Conservation (phyloP, 1,284 basidiomycete genomes). For the Puccinia hordei region DNA sequence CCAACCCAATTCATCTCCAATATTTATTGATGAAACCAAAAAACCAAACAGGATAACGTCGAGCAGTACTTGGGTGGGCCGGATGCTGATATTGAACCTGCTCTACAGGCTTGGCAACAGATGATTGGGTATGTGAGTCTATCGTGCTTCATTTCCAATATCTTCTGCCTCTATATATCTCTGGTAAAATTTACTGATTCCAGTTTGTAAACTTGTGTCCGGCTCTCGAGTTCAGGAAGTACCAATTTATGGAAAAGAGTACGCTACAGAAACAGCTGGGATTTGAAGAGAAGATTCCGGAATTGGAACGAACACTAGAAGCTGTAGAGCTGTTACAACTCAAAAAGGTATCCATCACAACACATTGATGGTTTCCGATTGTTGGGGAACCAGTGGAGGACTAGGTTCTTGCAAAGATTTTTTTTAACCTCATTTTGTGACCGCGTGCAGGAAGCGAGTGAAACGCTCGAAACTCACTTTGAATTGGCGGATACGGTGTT, state of each 20-base stretch:
- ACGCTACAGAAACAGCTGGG: constrained; percentile 75
- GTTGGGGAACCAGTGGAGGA: background rate
- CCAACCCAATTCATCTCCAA: background rate
- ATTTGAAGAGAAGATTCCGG: constrained; percentile 91
- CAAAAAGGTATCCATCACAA: constrained; percentile 68
- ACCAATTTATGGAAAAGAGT: constrained; percentile 94
- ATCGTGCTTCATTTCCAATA: background rate
- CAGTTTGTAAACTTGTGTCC: background rate
- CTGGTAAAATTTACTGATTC: background rate
- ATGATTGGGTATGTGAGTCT: constrained; percentile 72
- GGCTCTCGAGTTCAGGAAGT: constrained; percentile 70
- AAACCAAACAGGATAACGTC: constrained; percentile 69
- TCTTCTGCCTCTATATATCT: background rate
- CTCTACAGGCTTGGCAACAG: constrained; percentile 83
- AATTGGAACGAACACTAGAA: constrained; percentile 85
- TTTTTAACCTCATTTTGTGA: constrained; percentile 56
- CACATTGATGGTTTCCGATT: constrained; percentile 55
- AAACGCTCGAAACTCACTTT: constrained; percentile 79
- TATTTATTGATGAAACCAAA: background rate
- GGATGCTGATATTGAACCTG: constrained; percentile 75
- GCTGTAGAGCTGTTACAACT: constrained; percentile 77
- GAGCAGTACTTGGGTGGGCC: constrained; percentile 80
- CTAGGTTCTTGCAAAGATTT: background rate
- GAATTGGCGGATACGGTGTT: constrained; percentile 95
- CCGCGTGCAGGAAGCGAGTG: constrained; percentile 58